These are phyloP conservation scores for Fraxinus paxiana DNA, from an alignment of 305 asterid genomes.

Conservation along the genomic window DNA sequence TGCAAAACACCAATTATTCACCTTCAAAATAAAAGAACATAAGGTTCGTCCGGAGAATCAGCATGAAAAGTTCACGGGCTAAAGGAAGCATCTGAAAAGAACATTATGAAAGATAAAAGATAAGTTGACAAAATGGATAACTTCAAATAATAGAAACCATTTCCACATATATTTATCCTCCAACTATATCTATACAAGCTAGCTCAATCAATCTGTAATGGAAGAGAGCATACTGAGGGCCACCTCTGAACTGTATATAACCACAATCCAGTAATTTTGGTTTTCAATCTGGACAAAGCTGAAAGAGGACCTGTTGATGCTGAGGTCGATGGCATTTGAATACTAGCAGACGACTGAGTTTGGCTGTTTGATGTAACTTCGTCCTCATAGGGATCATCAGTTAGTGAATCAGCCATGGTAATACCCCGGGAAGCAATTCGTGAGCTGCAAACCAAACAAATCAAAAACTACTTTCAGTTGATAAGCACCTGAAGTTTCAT, in stretches of 20 bases:
- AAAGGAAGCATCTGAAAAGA: slow-evolving; percentile 65
- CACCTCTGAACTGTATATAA: slow-evolving; percentile 63
- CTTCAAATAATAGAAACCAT: slow-evolving; percentile 10
- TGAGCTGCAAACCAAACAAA: slow-evolving; percentile 52
- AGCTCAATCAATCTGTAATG: slow-evolving; percentile 21
- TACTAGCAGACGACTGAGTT: slow-evolving; percentile 36
- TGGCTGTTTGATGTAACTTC: slow-evolving; percentile 35
- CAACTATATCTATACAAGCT: slow-evolving; percentile 17
- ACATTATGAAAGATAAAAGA: slow-evolving; percentile 14
- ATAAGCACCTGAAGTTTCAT: slow-evolving; percentile 8
- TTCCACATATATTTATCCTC: slow-evolving; percentile 14
- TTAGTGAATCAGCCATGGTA: slow-evolving; percentile 56
- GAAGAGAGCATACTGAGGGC: slow-evolving; percentile 81
- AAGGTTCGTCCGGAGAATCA: slow-evolving; percentile 81
- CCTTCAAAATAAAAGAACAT: slow-evolving; percentile 99
- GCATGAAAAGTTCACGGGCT: slow-evolving; percentile 69
- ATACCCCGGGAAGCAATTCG: slow-evolving; percentile 81
- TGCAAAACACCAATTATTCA: slow-evolving; percentile 25
- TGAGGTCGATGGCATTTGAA: slow-evolving; percentile 40
- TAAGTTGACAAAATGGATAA: background rate
- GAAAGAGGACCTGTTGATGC: slow-evolving; percentile 38
- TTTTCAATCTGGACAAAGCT: slow-evolving; percentile 61
- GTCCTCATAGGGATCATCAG: slow-evolving; percentile 39
- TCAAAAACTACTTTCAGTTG: slow-evolving; percentile 6
- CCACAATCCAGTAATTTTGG: slow-evolving; percentile 58